Evolutionary conservation across 129 eudicot genomes (phyloP).

Genomic region (Scalesia atractyloides): DNA sequence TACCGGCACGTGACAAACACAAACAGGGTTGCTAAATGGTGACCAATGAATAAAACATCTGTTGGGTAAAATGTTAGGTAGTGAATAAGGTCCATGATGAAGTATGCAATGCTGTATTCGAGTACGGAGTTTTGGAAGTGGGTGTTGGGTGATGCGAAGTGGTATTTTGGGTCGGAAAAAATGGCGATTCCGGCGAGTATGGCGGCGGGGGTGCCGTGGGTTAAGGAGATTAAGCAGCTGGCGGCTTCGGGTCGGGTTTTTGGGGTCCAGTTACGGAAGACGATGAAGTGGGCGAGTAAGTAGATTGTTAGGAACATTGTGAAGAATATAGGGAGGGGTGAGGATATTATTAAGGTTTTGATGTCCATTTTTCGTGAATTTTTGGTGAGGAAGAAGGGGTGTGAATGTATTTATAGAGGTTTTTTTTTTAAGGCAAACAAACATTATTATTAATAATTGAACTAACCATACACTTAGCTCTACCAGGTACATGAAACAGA

Average conservation of each 20-base stretch:
- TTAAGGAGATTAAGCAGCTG: constrained; percentile 72
- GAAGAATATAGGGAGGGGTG: constrained; percentile 54
- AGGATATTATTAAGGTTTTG: constrained; percentile 28
- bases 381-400: not conserved
- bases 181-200: constrained; percentile 61
- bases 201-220: constrained; percentile 91
- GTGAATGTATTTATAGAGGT: not conserved
- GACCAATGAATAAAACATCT: constrained; percentile 70
- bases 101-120: constrained; percentile 90
- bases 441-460: no score
- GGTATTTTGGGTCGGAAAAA: constrained; percentile 36
- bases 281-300: constrained; percentile 47
- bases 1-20: constrained; percentile 74
- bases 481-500: no score
- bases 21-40: constrained; percentile 78
- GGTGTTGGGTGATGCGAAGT: constrained; percentile 63
- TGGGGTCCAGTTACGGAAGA: constrained; percentile 67
- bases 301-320: constrained; percentile 49
- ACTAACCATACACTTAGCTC: no score
- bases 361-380: constrained; percentile 38
- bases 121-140: constrained; percentile 50
- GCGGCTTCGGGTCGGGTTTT: constrained; percentile 87
- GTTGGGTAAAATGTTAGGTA: constrained; percentile 60
- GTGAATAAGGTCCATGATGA: constrained; percentile 70
- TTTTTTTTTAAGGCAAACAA: no score